These are phyloP conservation scores for Pseudocercospora ulei DNA, from an alignment of 2,329 filamentous ascomycete genomes.

Conservation along the genomic window DNA sequence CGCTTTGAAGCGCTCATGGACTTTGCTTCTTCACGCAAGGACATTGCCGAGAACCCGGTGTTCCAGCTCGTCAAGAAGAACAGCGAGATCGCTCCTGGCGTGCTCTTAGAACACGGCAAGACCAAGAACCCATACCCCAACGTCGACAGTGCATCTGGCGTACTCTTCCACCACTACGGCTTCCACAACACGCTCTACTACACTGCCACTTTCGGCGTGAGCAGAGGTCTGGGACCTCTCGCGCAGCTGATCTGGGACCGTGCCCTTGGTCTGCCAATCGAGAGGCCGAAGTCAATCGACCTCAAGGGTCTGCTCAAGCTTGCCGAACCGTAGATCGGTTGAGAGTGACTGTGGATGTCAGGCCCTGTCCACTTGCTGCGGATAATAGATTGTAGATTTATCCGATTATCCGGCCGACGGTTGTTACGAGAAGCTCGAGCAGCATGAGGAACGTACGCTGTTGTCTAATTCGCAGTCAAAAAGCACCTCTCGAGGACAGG, in stretches of 20 bases:
- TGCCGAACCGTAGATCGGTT: conserved; percentile 29
- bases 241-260: conserved; percentile 96
- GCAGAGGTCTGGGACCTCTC: conserved; percentile 68
- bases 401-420: no score
- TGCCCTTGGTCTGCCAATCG: conserved; percentile 85
- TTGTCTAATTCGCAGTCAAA: no score
- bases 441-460: no score
- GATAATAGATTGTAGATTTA: no score
- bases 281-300: conserved; percentile 96
- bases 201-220: conserved; percentile 61
- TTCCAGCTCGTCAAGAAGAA: conserved; percentile 93
- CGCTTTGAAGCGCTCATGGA: conserved; percentile 95
- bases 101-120: conserved; percentile 90
- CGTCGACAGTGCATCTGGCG: conserved; percentile 84
- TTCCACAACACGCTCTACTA: conserved; percentile 98
- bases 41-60: conserved; percentile 77
- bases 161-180: conserved; percentile 95
- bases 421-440: no score
- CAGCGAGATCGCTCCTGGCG: conserved; percentile 78
- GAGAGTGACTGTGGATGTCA: neutral
- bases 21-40: conserved; percentile 74
- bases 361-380: no score
- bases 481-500: no score
- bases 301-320: conserved; percentile 69
- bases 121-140: conserved; percentile 66